Percentiles rank a stretch among this genome's conserved stretches.
Conservation (phyloP, 768 basidiomycete genomes). For the Albatrellus ellisii region DNA sequence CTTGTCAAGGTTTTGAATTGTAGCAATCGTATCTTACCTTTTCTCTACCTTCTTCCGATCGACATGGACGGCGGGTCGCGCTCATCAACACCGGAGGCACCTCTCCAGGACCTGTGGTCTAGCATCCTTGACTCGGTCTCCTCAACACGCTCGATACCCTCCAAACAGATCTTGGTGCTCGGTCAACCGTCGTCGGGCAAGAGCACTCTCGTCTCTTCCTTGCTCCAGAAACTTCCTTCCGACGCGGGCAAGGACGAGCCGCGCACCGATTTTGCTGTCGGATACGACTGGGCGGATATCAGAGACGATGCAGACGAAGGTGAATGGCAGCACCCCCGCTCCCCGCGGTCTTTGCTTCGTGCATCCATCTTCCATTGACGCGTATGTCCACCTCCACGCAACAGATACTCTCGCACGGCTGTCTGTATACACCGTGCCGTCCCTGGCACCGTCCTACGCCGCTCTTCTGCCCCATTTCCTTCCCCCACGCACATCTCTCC, state of each 20-base stretch:
- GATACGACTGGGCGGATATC: slow-evolving; percentile 87
- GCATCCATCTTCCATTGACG: slow-evolving; percentile 3
- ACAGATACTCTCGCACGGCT: slow-evolving; percentile 80
- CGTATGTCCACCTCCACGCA: not conserved
- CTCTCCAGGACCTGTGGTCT: slow-evolving; percentile 81
- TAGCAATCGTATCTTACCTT: not conserved
- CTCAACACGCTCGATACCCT: slow-evolving; percentile 64
- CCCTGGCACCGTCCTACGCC: slow-evolving; percentile 57
- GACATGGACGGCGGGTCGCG: slow-evolving; percentile 27
- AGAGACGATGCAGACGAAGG: slow-evolving; percentile 93
- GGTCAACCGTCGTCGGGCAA: slow-evolving; percentile 75
- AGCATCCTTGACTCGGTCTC: slow-evolving; percentile 86
- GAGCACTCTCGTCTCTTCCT: slow-evolving; percentile 55
- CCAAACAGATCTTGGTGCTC: slow-evolving; percentile 79
- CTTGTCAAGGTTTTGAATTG: too few relatives aligned
- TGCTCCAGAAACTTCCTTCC: slow-evolving; percentile 50
- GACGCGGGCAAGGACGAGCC: slow-evolving; percentile 48
- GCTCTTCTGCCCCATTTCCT: slow-evolving; percentile 67
- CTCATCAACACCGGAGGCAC: slow-evolving; percentile 57
- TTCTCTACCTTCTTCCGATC: not conserved
- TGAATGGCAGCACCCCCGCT: slow-evolving; percentile 20
- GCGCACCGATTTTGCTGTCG: slow-evolving; percentile 68
- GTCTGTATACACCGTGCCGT: slow-evolving; percentile 86
- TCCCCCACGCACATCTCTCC: slow-evolving; percentile 51
- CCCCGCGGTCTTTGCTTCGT: not conserved